Conservation (phyloP, 495 filamentous ascomycete genomes). For the Parachaetomium inaequale region DNA sequence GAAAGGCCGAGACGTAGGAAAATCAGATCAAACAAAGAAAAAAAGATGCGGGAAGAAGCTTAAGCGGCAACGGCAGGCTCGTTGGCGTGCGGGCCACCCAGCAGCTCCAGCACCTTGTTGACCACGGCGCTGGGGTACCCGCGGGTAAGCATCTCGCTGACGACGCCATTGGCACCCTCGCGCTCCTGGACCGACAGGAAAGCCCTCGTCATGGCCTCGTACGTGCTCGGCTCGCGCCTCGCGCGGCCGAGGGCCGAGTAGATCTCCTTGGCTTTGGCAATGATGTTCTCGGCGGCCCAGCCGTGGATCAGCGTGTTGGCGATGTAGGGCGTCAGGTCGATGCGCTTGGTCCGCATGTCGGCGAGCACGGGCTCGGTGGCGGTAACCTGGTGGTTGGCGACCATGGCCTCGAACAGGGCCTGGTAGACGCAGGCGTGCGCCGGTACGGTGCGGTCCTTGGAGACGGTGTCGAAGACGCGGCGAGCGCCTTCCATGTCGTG, state of each 20-base stretch:
- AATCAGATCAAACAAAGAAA: not conserved
- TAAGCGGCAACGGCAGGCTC: constrained; percentile 13
- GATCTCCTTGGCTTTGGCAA: constrained; percentile 70
- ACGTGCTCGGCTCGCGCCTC: constrained; percentile 94
- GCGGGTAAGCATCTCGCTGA: constrained; percentile 83
- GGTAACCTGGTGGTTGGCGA: constrained; percentile 81
- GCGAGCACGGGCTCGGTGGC: constrained; percentile 70
- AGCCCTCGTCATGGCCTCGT: constrained; percentile 96
- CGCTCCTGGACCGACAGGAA: constrained; percentile 81
- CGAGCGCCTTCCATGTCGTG: constrained; percentile 85
- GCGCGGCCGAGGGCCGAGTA: constrained; percentile 69
- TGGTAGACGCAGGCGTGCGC: constrained; percentile 88
- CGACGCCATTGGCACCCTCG: constrained; percentile 66
- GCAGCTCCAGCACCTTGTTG: constrained; percentile 84
- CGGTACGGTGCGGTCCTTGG: constrained; percentile 60
- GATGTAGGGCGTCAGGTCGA: constrained; percentile 94
- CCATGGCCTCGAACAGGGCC: constrained; percentile 91
- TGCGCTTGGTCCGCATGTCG: constrained; percentile 64
- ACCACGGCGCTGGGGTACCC: constrained; percentile 91
- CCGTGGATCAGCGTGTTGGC: constrained; percentile 99
- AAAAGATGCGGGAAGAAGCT: not conserved
- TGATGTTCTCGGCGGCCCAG: constrained; percentile 82
- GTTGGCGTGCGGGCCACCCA: constrained; percentile 56
- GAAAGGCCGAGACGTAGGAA: constrained; percentile 7
- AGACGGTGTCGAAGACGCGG: constrained; percentile 72